Conservation (phyloP, 2,329 filamentous ascomycete species). For the Corynespora cassiicola region DNA sequence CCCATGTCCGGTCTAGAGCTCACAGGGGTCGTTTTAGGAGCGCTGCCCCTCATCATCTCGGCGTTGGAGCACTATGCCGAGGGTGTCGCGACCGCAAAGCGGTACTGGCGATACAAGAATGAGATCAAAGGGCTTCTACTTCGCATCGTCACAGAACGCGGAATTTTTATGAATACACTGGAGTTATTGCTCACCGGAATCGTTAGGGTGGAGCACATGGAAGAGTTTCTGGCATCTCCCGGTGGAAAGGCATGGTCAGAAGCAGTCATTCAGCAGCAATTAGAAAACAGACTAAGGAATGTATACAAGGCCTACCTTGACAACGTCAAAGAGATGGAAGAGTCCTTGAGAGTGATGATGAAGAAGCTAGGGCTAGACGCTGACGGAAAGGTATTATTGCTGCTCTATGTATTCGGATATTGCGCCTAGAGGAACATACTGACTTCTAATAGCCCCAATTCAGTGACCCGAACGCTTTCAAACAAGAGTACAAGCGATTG, state of each 20-base stretch:
- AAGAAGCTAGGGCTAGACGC: conserved; percentile 22
- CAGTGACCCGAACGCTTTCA: conserved; percentile 26
- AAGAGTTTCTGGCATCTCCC: conserved; percentile 17
- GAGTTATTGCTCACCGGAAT: conserved; percentile 27
- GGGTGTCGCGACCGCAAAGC: conserved; percentile 30
- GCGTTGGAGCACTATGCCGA: conserved; percentile 36
- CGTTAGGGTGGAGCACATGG: conserved; percentile 23
- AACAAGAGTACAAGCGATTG: conserved; percentile 30
- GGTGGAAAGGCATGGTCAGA: conserved; percentile 20
- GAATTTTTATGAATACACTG: conserved; percentile 35
- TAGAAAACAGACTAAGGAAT: conserved; percentile 15
- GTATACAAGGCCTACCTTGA: conserved; percentile 20
- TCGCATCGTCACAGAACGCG: conserved; percentile 26
- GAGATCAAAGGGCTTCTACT: conserved; percentile 25
- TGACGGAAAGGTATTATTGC: conserved; percentile 22
- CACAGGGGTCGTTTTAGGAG: conserved; percentile 33
- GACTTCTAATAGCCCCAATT: conserved; percentile 19
- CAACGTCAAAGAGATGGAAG: conserved; percentile 20
- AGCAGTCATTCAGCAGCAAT: conserved; percentile 7
- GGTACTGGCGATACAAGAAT: conserved; percentile 23
- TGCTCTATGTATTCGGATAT: conserved; percentile 3
- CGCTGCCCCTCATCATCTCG: conserved; percentile 36
- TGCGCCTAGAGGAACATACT: not conserved
- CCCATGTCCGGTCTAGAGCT: conserved; percentile 40
- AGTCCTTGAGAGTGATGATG: conserved; percentile 20